Evolutionary conservation across 306 rosid genomes (phyloP).

Genomic region (Vigna radiata): DNA sequence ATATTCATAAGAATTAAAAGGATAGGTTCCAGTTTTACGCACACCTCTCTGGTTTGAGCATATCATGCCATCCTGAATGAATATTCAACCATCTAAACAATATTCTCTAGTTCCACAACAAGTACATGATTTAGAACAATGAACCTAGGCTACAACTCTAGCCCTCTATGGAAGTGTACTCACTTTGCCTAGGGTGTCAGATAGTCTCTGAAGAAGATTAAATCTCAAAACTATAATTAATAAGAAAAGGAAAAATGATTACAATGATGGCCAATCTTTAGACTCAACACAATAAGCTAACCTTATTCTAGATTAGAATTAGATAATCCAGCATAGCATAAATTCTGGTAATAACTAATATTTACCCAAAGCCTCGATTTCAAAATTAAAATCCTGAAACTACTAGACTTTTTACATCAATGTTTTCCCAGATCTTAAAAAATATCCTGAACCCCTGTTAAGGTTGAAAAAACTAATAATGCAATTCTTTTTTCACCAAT

Average conservation of each 20-base stretch:
- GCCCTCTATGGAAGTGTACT: neutral
- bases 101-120: neutral
- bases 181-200: neutral
- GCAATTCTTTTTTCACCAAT: neutral
- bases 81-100: neutral
- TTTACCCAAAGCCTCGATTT: neutral
- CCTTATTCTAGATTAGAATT: neutral
- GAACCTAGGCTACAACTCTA: neutral
- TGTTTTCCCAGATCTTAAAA: slow-evolving; percentile 13
- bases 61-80: neutral
- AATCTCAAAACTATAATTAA: neutral
- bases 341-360: neutral
- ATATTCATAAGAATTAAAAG: slow-evolving; percentile 28
- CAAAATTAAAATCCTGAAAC: neutral
- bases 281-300: neutral
- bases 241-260: neutral
- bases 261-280: neutral
- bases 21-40: neutral
- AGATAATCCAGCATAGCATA: neutral
- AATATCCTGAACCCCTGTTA: slow-evolving; percentile 7
- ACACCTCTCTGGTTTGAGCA: slow-evolving; percentile 1
- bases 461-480: neutral
- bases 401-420: slow-evolving; percentile 4
- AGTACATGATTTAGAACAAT: neutral
- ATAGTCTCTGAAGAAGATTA: neutral